Percentiles rank a stretch among this genome's conserved stretches.
Evolutionary conservation across 495 filamentous ascomycete genomes (phyloP).

Genomic region (Acidiella bohemica): DNA sequence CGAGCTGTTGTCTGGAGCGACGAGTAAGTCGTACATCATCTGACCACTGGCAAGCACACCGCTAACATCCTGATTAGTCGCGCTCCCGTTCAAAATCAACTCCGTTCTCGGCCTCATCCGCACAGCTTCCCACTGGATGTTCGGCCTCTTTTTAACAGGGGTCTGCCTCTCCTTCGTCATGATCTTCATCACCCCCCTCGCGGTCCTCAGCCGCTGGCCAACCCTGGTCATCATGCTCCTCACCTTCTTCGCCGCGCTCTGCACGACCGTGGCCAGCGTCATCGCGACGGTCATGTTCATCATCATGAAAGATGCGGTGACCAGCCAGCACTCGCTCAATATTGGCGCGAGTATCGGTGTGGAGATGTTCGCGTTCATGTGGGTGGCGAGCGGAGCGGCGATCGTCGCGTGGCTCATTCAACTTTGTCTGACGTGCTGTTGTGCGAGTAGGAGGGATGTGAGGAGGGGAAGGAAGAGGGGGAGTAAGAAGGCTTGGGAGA

Average conservation of each 20-base stretch:
- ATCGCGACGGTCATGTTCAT: conserved; percentile 70
- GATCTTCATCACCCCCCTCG: conserved; percentile 48
- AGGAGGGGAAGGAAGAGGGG: conserved; percentile 38
- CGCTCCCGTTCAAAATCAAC: conserved; percentile 57
- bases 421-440: conserved; percentile 60
- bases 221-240: conserved; percentile 45
- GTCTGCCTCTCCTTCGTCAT: conserved; percentile 53
- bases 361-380: conserved; percentile 76
- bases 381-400: conserved; percentile 56
- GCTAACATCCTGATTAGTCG: conserved; percentile 40
- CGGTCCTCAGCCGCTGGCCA: conserved; percentile 40
- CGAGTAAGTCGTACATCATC: conserved; percentile 36
- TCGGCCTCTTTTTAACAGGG: conserved; percentile 66
- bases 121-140: conserved; percentile 80
- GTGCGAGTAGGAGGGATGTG: conserved; percentile 46
- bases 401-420: conserved; percentile 59
- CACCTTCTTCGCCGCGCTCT: conserved; percentile 47
- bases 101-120: conserved; percentile 60
- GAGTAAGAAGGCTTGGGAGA: conserved; percentile 20
- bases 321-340: conserved; percentile 50
- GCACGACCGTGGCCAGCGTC: conserved; percentile 54
- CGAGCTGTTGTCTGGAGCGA: conserved; percentile 69
- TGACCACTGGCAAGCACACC: background rate
- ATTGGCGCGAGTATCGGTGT: conserved; percentile 56
- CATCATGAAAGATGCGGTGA: conserved; percentile 61